A percentile compares a stretch with the other conserved stretches of the same genome.
These are phyloP conservation scores for Hibiscus syriacus DNA, from an alignment of 345 rosid species.

Conservation along the genomic window DNA sequence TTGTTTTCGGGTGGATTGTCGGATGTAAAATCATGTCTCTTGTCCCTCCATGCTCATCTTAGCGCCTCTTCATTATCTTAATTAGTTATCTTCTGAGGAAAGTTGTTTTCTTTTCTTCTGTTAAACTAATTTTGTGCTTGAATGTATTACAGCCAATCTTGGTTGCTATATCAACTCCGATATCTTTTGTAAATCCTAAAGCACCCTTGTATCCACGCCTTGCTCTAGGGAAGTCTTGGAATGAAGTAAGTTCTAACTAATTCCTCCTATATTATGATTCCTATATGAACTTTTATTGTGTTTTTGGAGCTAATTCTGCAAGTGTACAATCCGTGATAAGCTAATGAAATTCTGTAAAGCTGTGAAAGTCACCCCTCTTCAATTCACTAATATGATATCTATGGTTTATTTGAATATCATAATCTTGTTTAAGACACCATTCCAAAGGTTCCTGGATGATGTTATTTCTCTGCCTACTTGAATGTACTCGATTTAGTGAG, in stretches of 20 bases:
- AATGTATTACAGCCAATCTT: conserved; percentile 64
- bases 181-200: conserved; percentile 64
- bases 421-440: background rate
- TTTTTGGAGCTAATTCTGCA: background rate
- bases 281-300: background rate
- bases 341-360: conserved; percentile 2
- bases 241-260: conserved; percentile 51
- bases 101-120: background rate
- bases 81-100: background rate
- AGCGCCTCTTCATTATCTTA: background rate
- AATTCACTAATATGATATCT: background rate
- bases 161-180: conserved; percentile 56
- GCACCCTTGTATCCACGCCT: conserved; percentile 92
- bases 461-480: background rate
- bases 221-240: conserved; percentile 85
- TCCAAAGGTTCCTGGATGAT: conserved; percentile 2
- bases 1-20: conserved; percentile 60
- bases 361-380: background rate
- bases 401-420: background rate
- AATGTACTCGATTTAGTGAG: background rate
- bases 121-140: conserved; percentile 16
- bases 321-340: background rate
- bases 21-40: conserved; percentile 32
- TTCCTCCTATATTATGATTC: background rate
- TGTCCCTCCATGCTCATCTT: background rate